Evolutionary conservation across 768 basidiomycete species (phyloP), one percentile per base, ranked within the genome.

Genomic region (Cantharellus anzutake): DNA sequence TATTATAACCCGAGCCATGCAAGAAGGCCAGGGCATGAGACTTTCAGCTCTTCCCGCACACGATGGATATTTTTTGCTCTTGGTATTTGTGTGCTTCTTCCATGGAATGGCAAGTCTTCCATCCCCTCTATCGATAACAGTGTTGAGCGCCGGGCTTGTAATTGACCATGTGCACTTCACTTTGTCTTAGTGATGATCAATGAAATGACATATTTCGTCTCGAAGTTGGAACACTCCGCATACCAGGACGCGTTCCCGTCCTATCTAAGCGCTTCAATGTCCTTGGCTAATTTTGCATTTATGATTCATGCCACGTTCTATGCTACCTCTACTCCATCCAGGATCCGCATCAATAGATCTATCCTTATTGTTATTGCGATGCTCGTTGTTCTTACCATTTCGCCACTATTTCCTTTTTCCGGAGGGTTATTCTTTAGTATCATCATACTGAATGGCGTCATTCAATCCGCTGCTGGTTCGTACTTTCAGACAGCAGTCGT

Each of bases 401-500:
- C 83, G 68, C 84, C 84, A 0, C 81, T 82, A 65, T 66, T 83
- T 59, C 72, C 71, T 20, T 66, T 78, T 20, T 69, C 77, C 11
- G 70, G 83, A 2, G 74, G 74, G 4, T 53, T 76, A 5, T 86
- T 90, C 69, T 81, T 83, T 63, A 66, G 75, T 0, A 83, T 88
- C 65, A 74, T 83, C 29, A 70, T 90, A 50, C 63, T 82, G 58
- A 80, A 78, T 63, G 80, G 79, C 3, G 72, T 78, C 29, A 65
- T 71, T 1, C 79, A 86, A 67, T 80, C 83, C 3, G 71, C 73
- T 20, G 74, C 79, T 0, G 83, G 83, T 0, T 78, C 84, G 4
- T 92, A 84, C 67, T 76, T 92, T 20, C 86, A 85, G 64, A 84
- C 82, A 0, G 77, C 88, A 5, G 75, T 84, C 50, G 78, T 87